A percentile compares a stretch with the other conserved stretches of the same genome.
These are phyloP conservation scores for Claviceps sp. DNA, from an alignment of 2,329 filamentous ascomycete genomes.

Conservation along the genomic window DNA sequence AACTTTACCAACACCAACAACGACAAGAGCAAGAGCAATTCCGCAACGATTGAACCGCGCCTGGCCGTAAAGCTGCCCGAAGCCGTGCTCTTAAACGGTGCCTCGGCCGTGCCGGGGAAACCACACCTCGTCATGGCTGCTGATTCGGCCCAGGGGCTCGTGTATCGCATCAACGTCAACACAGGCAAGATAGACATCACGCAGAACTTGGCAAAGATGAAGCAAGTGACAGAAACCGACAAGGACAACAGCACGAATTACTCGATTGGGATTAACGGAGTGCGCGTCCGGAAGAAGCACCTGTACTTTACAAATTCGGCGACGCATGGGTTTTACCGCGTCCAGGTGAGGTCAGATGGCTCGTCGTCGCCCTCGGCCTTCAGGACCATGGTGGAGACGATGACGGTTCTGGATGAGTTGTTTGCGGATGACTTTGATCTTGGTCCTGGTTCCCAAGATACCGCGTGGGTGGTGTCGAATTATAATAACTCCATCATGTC, in stretches of 20 bases:
- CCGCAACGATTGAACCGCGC: background rate
- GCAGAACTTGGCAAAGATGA: constrained; percentile 14
- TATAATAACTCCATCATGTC: constrained; percentile 6
- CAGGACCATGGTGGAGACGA: constrained; percentile 5
- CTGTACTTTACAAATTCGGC: constrained; percentile 35
- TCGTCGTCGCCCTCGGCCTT: background rate
- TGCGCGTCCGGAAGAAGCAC: constrained; percentile 28
- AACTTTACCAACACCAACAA: background rate
- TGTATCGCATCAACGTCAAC: constrained; percentile 13
- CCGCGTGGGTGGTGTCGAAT: constrained; percentile 9
- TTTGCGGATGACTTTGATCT: constrained; percentile 12
- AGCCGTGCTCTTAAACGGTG: background rate
- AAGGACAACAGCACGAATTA: constrained; percentile 19
- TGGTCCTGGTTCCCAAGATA: background rate
- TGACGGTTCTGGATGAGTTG: constrained; percentile 4
- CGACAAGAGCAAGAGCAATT: too few species aligned
- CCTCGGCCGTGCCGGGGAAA: background rate
- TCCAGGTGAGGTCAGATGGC: constrained; percentile 7
- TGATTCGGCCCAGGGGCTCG: constrained; percentile 13
- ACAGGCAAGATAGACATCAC: constrained; percentile 10
- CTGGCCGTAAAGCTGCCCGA: background rate
- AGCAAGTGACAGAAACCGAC: constrained; percentile 14
- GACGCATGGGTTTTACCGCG: constrained; percentile 13
- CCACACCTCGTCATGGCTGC: constrained; percentile 2
- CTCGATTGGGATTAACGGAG: constrained; percentile 18